These are phyloP conservation scores for Vachellia collinsii DNA, from an alignment of 306 rosid species.

Conservation along the genomic window DNA sequence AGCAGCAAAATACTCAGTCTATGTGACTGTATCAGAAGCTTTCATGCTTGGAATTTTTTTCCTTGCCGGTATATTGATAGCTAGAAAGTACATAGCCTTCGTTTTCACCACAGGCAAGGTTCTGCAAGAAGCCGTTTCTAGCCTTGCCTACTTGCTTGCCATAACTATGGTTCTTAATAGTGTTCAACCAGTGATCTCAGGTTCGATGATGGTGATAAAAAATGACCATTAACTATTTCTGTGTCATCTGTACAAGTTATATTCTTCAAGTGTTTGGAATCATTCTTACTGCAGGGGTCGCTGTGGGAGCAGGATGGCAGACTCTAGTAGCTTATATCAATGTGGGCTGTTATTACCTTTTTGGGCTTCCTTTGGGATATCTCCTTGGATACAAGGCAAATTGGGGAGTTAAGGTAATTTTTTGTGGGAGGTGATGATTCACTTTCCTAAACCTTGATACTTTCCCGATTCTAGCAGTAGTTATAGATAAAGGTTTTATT, in stretches of 20 bases:
- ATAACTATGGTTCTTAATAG: conserved; percentile 59
- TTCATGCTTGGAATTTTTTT: conserved; percentile 51
- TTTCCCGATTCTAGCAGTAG: no score
- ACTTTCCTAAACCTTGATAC: no score
- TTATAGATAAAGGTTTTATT: no score
- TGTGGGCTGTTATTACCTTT: conserved; percentile 57
- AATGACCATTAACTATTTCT: not conserved
- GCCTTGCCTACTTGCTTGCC: conserved; percentile 58
- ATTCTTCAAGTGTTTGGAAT: not conserved
- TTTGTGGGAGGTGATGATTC: no score
- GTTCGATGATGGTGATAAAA: conserved; percentile 21
- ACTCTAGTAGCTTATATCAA: conserved; percentile 59
- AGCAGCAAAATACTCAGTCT: conserved; percentile 58
- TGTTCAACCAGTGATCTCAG: conserved; percentile 41
- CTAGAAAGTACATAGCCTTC: conserved; percentile 51
- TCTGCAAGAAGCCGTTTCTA: conserved; percentile 53
- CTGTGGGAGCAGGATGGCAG: conserved; percentile 71
- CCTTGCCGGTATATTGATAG: conserved; percentile 42
- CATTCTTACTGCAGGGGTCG: conserved; percentile 48
- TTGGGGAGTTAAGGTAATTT: conserved; percentile 53
- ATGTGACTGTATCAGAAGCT: conserved; percentile 49
- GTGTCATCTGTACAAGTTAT: not conserved
- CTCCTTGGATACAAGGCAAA: conserved; percentile 52
- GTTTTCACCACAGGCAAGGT: conserved; percentile 48
- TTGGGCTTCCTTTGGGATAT: conserved; percentile 61